Evolutionary conservation across 2,329 filamentous ascomycete genomes (phyloP), one percentile per base, ranked within the genome.

Genomic region (Neofusicoccum umdonicola): DNA sequence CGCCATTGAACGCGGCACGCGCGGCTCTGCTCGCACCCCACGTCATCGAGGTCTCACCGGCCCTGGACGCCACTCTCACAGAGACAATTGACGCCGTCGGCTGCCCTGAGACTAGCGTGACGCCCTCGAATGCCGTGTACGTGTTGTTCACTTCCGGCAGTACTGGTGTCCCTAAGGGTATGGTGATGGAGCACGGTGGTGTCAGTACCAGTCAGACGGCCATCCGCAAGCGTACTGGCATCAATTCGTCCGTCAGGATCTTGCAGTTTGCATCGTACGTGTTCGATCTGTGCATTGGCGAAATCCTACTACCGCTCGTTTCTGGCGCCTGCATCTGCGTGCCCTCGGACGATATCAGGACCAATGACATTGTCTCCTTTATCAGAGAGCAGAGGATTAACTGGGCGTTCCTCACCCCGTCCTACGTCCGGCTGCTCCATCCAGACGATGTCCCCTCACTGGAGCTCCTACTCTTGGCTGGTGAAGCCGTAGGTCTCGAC

Each of bases 241-340:
- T 77, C 47, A 68, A 66, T 3, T 68, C 68, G 1, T 69, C 66
- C 1, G 69, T 70, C 11, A 68, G 77, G 3, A 71, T 75, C 48
- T 68, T 80, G 15, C 84, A 87, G 65, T 81, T 85, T 64, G 85
- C 84, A 3, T 84, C 82, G 15, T 85, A 83, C 69, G 83, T 82
- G 5, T 83, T 85, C 54, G 84, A 88, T 66, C 79, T 84, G 13
- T 81, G 81, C 47, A 73, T 87, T 27, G 71, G 81, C 1, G 85
- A 87, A 67, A 81, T 85, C 1, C 80, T 87, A 65, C 82, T 82
- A 0, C 81, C 84, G 0, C 75, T 89, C 2, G 78, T 84, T 8
- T 76, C 81, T 13, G 87, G 87, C 19, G 86, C 83, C 0, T 87
- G 84, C 62, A 78, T 89, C 5, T 88, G 86, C 65, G 78, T 88